Percentiles rank a stretch among this genome's conserved stretches.
These are phyloP conservation scores for Raddia guianensis DNA, from an alignment of 176 grass and related monocot genomes.

Conservation along the genomic window DNA sequence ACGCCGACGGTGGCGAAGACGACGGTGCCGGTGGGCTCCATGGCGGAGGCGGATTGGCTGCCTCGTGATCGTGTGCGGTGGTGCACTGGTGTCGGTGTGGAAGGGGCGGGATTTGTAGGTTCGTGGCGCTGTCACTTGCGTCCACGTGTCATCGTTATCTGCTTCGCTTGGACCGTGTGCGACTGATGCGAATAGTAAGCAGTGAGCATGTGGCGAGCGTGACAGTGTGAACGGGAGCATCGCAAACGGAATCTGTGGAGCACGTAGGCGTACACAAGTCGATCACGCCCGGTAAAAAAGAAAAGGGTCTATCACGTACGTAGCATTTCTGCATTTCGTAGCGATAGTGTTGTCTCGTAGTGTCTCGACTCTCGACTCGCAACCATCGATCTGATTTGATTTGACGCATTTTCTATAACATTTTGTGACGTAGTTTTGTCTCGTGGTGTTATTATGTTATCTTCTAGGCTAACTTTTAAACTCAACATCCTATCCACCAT, in stretches of 20 bases:
- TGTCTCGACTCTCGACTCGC: too few relatives aligned
- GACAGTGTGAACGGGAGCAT: conserved; percentile 50
- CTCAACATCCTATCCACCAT: too few relatives aligned
- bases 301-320: background rate
- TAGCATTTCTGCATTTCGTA: background rate
- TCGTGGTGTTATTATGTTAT: too few relatives aligned
- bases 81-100: too few relatives aligned
- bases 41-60: background rate
- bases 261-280: conserved; percentile 9
- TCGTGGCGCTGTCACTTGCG: background rate
- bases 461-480: too few relatives aligned
- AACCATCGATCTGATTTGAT: too few relatives aligned
- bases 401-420: too few relatives aligned
- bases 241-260: conserved; percentile 43
- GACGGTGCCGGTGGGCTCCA: conserved; percentile 79
- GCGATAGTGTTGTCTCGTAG: too few relatives aligned
- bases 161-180: background rate
- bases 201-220: conserved; percentile 19
- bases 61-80: background rate
- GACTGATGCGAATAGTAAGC: background rate
- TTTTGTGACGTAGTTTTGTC: too few relatives aligned
- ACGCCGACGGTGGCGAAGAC: conserved; percentile 68
- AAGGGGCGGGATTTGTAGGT: conserved; percentile 34
- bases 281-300: background rate
- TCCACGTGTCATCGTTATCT: background rate